Conservation (phyloP, 495 filamentous ascomycete genomes). For the Bacidia rubella region DNA sequence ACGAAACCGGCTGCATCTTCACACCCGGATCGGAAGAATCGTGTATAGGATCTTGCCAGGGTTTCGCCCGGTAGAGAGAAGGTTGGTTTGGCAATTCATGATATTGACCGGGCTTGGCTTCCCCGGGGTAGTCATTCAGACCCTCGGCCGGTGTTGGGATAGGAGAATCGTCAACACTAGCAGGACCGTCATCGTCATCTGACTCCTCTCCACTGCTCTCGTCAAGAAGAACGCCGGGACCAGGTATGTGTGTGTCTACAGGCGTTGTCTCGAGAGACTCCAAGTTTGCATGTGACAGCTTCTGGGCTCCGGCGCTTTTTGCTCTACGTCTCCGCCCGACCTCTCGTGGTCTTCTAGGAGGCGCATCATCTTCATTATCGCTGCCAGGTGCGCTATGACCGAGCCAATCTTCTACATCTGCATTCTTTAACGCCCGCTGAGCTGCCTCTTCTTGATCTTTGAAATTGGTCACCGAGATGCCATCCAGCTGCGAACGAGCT, state of each 20-base stretch:
- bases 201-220: constrained; percentile 31
- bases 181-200: constrained; percentile 21
- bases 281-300: constrained; percentile 26
- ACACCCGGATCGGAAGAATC: constrained; percentile 23
- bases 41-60: constrained; percentile 31
- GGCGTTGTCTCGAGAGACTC: constrained; percentile 14
- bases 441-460: constrained; percentile 31
- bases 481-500: constrained; percentile 19
- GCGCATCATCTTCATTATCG: constrained; percentile 26
- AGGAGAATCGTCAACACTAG: constrained; percentile 16
- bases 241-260: constrained; percentile 25
- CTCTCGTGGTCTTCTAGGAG: constrained; percentile 10
- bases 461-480: constrained; percentile 31
- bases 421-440: constrained; percentile 30
- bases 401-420: constrained; percentile 34
- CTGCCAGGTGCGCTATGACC: constrained; percentile 31
- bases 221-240: constrained; percentile 33
- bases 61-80: constrained; percentile 26
- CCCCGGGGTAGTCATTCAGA: constrained; percentile 21
- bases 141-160: constrained; percentile 26
- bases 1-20: constrained; percentile 30
- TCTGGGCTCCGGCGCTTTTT: constrained; percentile 34
- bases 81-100: constrained; percentile 16
- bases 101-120: constrained; percentile 15
- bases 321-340: constrained; percentile 25